Conservation (phyloP, 208 protist species). For the Zelonia costaricensis region DNA sequence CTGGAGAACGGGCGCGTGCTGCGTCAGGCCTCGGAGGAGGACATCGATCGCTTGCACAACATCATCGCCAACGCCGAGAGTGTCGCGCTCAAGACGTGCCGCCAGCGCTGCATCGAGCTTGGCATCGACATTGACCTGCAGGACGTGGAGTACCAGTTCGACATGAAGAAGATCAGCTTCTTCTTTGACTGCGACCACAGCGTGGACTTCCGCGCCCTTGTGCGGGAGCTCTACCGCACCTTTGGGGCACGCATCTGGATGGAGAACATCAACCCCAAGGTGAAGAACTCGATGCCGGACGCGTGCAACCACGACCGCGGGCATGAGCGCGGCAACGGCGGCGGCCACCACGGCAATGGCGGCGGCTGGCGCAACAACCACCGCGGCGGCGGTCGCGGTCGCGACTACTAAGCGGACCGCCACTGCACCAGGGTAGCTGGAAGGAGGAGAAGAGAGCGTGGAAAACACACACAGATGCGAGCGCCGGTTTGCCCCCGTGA, state of each 20-base stretch:
- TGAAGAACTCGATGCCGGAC: conserved; percentile 82
- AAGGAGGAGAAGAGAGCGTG: background rate
- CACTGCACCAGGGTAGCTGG: too few relatives aligned
- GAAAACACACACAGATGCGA: background rate
- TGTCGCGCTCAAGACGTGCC: conserved; percentile 88
- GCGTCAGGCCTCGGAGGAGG: conserved; percentile 62
- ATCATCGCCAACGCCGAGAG: conserved; percentile 76
- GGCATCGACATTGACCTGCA: conserved; percentile 81
- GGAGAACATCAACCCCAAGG: conserved; percentile 88
- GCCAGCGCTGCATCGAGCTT: conserved; percentile 75
- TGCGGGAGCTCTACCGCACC: conserved; percentile 87
- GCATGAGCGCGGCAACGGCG: conserved; percentile 19
- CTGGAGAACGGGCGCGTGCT: conserved; percentile 79
- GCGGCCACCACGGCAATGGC: conserved; percentile 16
- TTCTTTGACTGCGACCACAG: conserved; percentile 90
- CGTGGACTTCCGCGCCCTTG: conserved; percentile 89
- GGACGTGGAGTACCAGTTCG: conserved; percentile 93
- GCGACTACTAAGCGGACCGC: conserved; percentile 18
- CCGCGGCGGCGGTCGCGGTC: conserved; percentile 15
- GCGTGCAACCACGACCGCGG: conserved; percentile 31
- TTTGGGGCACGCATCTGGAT: conserved; percentile 94
- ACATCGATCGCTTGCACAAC: conserved; percentile 78
- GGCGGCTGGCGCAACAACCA: conserved; percentile 32
- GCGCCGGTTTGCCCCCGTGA: too few relatives aligned
- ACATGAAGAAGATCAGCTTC: conserved; percentile 94